Percentiles rank a stretch among this genome's conserved stretches.
These are phyloP conservation scores for Saposhnikovia divaricata DNA, from an alignment of 129 eudicot genomes.

Conservation along the genomic window DNA sequence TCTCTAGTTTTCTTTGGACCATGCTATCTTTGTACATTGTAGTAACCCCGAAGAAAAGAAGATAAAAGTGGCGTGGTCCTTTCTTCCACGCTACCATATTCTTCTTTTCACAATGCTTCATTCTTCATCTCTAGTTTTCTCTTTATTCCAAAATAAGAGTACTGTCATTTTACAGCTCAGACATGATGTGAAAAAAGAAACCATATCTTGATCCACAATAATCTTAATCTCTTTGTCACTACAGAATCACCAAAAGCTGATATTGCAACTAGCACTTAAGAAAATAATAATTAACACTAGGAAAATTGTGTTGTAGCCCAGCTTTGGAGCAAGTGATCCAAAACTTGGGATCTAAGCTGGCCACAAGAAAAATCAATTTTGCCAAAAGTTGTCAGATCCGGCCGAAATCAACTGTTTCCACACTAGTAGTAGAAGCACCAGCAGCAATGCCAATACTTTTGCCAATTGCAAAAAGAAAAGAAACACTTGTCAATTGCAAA, in stretches of 20 bases:
- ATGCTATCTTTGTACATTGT: background rate
- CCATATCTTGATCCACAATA: background rate
- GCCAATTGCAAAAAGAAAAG: background rate
- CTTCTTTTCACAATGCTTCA: background rate
- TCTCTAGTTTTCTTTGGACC: too few relatives aligned
- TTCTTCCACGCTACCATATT: slow-evolving; percentile 1
- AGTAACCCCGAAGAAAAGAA: background rate
- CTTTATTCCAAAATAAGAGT: background rate
- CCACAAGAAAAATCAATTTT: background rate
- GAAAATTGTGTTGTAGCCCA: background rate
- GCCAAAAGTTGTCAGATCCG: background rate
- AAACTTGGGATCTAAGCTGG: background rate
- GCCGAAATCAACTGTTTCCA: background rate
- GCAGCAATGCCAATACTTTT: background rate
- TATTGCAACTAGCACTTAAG: background rate
- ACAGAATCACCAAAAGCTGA: background rate
- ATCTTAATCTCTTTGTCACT: background rate
- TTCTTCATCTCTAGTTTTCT: background rate
- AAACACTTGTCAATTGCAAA: background rate
- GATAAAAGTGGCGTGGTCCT: background rate
- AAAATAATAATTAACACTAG: too few relatives aligned
- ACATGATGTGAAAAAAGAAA: background rate
- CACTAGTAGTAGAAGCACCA: background rate
- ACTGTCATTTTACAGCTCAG: background rate
- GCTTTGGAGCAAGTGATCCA: background rate